Percentiles rank a stretch among this genome's conserved stretches.
These are phyloP conservation scores for Amphichorda felina DNA, from an alignment of 2,329 filamentous ascomycete genomes.

Conservation along the genomic window DNA sequence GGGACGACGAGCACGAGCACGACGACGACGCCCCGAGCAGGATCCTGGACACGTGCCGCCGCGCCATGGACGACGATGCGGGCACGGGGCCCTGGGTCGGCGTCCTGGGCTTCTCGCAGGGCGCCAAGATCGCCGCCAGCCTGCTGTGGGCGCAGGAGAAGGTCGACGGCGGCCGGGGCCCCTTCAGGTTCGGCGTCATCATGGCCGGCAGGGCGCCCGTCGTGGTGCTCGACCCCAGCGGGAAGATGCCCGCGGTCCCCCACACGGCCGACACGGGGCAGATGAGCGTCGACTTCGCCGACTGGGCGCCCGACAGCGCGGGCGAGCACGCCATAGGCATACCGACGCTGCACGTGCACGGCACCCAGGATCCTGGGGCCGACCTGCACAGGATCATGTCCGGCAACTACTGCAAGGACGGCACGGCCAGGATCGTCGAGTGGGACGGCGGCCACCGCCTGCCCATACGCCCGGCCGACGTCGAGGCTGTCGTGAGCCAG, in stretches of 20 bases:
- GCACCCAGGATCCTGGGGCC: conserved; percentile 50
- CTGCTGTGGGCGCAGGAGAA: conserved; percentile 52
- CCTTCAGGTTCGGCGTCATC: conserved; percentile 22
- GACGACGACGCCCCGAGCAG: conserved; percentile 25
- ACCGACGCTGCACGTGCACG: conserved; percentile 24
- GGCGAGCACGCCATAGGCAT: conserved; percentile 17
- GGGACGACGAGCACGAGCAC: conserved; percentile 45
- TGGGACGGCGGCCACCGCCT: conserved; percentile 66
- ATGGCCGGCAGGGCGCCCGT: conserved; percentile 20
- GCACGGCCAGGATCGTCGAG: conserved; percentile 46
- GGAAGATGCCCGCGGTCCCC: conserved; percentile 41
- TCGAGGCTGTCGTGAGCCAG: conserved; percentile 26
- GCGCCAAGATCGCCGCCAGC: conserved; percentile 48
- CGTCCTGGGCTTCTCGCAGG: conserved; percentile 55
- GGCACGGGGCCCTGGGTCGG: conserved; percentile 47
- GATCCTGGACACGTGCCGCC: conserved; percentile 24
- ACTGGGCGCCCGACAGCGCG: conserved; percentile 35
- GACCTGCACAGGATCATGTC: conserved; percentile 36
- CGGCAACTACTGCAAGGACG: conserved; percentile 45
- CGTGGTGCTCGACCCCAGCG: conserved; percentile 13
- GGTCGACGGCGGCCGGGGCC: conserved; percentile 22
- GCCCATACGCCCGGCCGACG: conserved; percentile 55
- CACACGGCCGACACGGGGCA: conserved; percentile 12
- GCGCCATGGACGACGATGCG: conserved; percentile 40
- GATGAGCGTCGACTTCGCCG: conserved; percentile 11